These are phyloP conservation scores for Candida albicans DNA, from an alignment of 1,139 yeast genomes.

Conservation along the genomic window DNA sequence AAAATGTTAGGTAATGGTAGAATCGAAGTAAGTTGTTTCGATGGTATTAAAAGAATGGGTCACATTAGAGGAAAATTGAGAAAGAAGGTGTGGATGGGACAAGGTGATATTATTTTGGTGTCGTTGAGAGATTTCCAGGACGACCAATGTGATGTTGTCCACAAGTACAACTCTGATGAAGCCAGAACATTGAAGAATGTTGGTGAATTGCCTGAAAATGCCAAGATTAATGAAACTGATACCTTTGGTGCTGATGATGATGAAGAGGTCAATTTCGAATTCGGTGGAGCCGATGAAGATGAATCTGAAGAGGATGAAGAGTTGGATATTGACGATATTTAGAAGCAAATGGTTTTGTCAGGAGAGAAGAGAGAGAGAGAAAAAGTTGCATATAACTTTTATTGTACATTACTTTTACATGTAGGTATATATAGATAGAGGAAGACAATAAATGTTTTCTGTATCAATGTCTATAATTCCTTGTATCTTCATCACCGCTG, in stretches of 20 bases:
- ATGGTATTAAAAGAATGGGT: conserved; percentile 90
- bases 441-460: background rate
- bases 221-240: conserved; percentile 97
- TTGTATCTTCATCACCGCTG: conserved; percentile 38
- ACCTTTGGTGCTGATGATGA: conserved; percentile 96
- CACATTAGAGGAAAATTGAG: conserved; percentile 98
- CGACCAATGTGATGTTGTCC: conserved; percentile 96
- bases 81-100: conserved; percentile 99
- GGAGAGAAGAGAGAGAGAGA: too few species aligned
- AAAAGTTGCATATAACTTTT: background rate
- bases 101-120: conserved; percentile 94
- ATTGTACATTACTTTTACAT: conserved; percentile 5
- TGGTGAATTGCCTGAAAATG: conserved; percentile 96
- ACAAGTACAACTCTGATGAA: conserved; percentile 95
- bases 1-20: conserved; percentile 99
- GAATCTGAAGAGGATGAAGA: conserved; percentile 69
- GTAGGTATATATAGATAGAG: conserved; percentile 4
- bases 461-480: conserved; percentile 9
- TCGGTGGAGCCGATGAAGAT: conserved; percentile 88
- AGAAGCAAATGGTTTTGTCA: conserved; percentile 16
- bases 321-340: conserved; percentile 85
- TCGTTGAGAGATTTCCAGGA: conserved; percentile 98
- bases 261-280: conserved; percentile 97
- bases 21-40: conserved; percentile 92
- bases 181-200: conserved; percentile 94